Percentiles rank a stretch among this genome's conserved stretches.
These are phyloP conservation scores for Periconia macrospinosa DNA, from an alignment of 2,329 filamentous ascomycete species.

Conservation along the genomic window DNA sequence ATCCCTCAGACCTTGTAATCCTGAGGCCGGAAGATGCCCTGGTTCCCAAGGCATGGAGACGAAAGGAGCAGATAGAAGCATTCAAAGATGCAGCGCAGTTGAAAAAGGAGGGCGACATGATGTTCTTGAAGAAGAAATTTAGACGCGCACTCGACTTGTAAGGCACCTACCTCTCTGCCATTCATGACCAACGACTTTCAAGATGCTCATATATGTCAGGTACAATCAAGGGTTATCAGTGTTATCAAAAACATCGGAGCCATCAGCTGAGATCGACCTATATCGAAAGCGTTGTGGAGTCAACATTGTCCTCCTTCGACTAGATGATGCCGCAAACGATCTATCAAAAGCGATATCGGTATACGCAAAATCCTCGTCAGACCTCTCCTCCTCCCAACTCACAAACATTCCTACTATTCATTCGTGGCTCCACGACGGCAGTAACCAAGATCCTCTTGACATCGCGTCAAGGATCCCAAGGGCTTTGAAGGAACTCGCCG, in stretches of 20 bases:
- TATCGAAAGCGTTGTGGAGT: slow-evolving; percentile 28
- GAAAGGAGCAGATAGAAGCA: not conserved
- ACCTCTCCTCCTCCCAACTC: slow-evolving; percentile 9
- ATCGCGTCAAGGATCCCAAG: slow-evolving; percentile 16
- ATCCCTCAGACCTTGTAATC: slow-evolving; percentile 24
- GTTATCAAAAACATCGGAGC: slow-evolving; percentile 1
- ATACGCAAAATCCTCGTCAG: slow-evolving; percentile 6
- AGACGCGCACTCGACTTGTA: slow-evolving; percentile 21
- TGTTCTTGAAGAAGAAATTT: slow-evolving; percentile 28
- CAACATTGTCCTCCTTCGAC: slow-evolving; percentile 25
- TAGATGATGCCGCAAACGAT: slow-evolving; percentile 25
- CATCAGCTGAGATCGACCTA: slow-evolving; percentile 14
- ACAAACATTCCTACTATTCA: slow-evolving; percentile 6
- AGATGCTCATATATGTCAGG: slow-evolving; percentile 7
- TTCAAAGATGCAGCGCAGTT: slow-evolving; percentile 9
- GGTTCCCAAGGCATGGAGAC: slow-evolving; percentile 14
- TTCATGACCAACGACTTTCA: not conserved
- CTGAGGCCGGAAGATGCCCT: slow-evolving; percentile 8
- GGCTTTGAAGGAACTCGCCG: slow-evolving; percentile 20
- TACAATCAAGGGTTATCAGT: slow-evolving; percentile 15
- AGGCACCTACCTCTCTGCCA: not conserved
- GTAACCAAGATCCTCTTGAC: slow-evolving; percentile 13
- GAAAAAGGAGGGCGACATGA: slow-evolving; percentile 29
- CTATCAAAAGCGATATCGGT: slow-evolving; percentile 20
- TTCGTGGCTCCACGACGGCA: slow-evolving; percentile 18